Percentiles rank a stretch among this genome's conserved stretches.
Evolutionary conservation across 495 filamentous ascomycete species (phyloP).

Genomic region (Xylaria palmicola): DNA sequence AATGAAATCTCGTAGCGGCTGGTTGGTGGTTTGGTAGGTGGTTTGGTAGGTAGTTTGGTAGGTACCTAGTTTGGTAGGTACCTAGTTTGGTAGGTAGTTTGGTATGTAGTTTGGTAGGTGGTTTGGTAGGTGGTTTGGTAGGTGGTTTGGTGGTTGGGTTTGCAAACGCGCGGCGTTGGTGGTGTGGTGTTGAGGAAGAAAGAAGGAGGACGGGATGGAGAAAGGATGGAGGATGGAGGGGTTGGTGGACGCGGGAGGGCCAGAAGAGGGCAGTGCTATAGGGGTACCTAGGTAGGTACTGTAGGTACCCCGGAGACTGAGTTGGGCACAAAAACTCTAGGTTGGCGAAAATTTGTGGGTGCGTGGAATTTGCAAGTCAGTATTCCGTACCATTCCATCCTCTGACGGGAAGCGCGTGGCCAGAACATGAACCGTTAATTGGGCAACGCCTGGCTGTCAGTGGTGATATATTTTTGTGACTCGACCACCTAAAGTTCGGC

Average conservation of each 20-base stretch:
- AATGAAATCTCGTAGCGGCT: neutral
- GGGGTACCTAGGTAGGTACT: neutral
- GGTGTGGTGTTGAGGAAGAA: neutral
- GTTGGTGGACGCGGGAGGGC: neutral
- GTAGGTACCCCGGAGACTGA: neutral
- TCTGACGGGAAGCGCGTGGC: too few species aligned
- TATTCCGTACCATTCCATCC: too few species aligned
- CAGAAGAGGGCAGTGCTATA: neutral
- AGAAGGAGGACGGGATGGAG: neutral
- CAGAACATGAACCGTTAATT: neutral
- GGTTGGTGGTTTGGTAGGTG: neutral
- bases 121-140: too few species aligned
- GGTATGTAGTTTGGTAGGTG: too few species aligned
- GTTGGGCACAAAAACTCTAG: conserved; percentile 5
- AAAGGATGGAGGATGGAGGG: neutral
- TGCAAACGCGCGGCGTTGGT: neutral
- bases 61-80: too few species aligned
- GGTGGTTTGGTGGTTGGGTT: neutral
- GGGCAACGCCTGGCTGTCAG: neutral
- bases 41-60: too few species aligned
- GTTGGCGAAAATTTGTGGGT: neutral
- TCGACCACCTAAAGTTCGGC: neutral
- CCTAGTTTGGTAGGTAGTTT: too few species aligned
- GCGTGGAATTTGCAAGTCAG: neutral
- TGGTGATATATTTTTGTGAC: neutral